Percentiles rank a stretch among this genome's conserved stretches.
Evolutionary conservation across 768 basidiomycete species (phyloP).

Genomic region (Harrya chromipes): DNA sequence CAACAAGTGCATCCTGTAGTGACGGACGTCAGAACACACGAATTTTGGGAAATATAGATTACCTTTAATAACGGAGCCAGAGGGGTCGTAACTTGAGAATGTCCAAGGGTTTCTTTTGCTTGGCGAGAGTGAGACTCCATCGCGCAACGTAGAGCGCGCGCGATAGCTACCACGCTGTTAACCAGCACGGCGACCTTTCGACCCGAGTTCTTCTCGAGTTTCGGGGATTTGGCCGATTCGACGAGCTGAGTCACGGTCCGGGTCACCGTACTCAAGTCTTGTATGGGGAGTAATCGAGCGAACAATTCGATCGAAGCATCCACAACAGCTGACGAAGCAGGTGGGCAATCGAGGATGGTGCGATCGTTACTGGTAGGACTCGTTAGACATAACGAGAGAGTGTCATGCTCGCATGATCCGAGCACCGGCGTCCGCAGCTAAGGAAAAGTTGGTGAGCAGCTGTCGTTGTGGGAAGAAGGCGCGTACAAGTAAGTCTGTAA

Average conservation of each 20-base stretch:
- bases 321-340: constrained; percentile 78
- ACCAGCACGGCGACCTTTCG: constrained; percentile 80
- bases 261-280: constrained; percentile 59
- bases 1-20: constrained; percentile 69
- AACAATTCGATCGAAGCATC: constrained; percentile 91
- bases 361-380: constrained; percentile 44
- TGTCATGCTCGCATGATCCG: constrained; percentile 84
- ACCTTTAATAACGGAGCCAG: constrained; percentile 80
- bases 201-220: constrained; percentile 84
- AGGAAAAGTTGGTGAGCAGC: constrained; percentile 1
- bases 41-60: constrained; percentile 13
- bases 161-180: constrained; percentile 74
- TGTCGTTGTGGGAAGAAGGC: background rate
- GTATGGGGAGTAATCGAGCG: constrained; percentile 70
- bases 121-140: constrained; percentile 52
- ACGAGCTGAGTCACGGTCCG: constrained; percentile 57
- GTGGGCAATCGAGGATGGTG: constrained; percentile 57
- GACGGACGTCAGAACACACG: constrained; percentile 7
- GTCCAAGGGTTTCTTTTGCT: constrained; percentile 65
- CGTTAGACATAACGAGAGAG: constrained; percentile 64
- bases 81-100: constrained; percentile 53
- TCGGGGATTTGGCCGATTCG: constrained; percentile 67
- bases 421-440: constrained; percentile 66
- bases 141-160: constrained; percentile 62
- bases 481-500: constrained; percentile 75